Evolutionary conservation across 768 basidiomycete genomes (phyloP).

Genomic region (Lactarius trivialis): DNA sequence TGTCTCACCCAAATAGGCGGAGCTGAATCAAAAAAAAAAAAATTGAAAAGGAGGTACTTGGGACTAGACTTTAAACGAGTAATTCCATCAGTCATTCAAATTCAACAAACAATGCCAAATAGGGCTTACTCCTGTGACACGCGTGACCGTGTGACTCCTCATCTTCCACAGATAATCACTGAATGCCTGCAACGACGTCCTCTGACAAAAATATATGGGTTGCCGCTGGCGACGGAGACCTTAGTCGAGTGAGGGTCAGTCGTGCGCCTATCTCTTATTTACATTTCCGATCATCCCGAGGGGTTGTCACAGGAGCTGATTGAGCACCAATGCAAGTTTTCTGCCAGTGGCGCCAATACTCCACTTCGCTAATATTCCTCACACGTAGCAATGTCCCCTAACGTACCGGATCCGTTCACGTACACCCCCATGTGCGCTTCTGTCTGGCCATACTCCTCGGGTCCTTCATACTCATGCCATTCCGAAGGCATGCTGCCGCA

Average conservation of each 20-base stretch:
- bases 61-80: constrained; percentile 7
- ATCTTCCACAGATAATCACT: not conserved
- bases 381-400: constrained; percentile 50
- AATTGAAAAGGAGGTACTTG: not conserved
- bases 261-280: not conserved
- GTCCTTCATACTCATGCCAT: constrained; percentile 14
- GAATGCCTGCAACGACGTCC: constrained; percentile 31
- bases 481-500: constrained; percentile 80
- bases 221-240: constrained; percentile 85
- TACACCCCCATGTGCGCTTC: constrained; percentile 72
- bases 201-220: constrained; percentile 78
- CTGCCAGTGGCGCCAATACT: constrained; percentile 36
- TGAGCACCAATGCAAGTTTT: constrained; percentile 53
- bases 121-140: not conserved
- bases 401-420: constrained; percentile 60
- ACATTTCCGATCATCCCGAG: constrained; percentile 9
- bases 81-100: not conserved
- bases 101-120: constrained; percentile 8
- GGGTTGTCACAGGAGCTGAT: constrained; percentile 1
- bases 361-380: constrained; percentile 7
- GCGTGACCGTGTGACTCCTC: not conserved
- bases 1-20: not conserved
- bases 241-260: constrained; percentile 61
- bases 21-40: not conserved
- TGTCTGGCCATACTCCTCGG: not conserved